Evolutionary conservation across 139 green algal species (phyloP), one percentile per base, ranked within the genome.

Genomic region (Cymbomonas tetramitiformis): DNA sequence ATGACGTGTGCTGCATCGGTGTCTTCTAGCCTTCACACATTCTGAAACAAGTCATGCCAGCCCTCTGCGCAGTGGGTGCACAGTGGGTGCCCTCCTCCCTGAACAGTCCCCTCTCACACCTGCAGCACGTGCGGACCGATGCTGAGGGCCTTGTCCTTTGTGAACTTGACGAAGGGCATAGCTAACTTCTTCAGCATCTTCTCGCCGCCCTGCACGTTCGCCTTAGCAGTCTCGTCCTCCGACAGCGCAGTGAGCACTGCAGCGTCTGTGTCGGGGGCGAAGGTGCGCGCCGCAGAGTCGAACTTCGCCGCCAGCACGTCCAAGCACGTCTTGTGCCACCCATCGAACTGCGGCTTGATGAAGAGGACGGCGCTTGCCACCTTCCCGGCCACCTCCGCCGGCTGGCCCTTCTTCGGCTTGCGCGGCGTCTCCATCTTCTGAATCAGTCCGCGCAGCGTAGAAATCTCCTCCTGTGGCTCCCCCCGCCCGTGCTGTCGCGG

Each of bases 101-200:
- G 44, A 51, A 9, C 31, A 9, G 8, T 58, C 31, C 8, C 50
- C 10, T 58, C 53, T 28, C n/a, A 29, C 3, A 32, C 32, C 15
- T 28, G 9, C 24, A 64, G 30, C 32, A 68, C 69, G 26, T 59
- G 26, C 1, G 55, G n/a, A n/a, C 85, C 83, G 6, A 61, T 73
- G 21, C 58, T 56, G 0, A 63, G 26, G 2, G 84, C 82, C 52
- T 89, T 75, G 3, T 91, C 80, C 63, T 79, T 81, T 68, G 85
- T 94, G 69, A 83, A 82, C 68, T 92, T 90, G 32, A 85, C 72
- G 74, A 98, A 97, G 0, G 87, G 86, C 78, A 97, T 86, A 0
- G 80, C 79, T 46, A 76, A 30, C 40, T 71, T 65, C 65, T 86
- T 83, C 24, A 90, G 43, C 60, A 79, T 69, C 76, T 93, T 94